Base-by-base conservation (phyloP, 225 moss, liverwort and hornwort species). In the Neckera pumila region DNA sequence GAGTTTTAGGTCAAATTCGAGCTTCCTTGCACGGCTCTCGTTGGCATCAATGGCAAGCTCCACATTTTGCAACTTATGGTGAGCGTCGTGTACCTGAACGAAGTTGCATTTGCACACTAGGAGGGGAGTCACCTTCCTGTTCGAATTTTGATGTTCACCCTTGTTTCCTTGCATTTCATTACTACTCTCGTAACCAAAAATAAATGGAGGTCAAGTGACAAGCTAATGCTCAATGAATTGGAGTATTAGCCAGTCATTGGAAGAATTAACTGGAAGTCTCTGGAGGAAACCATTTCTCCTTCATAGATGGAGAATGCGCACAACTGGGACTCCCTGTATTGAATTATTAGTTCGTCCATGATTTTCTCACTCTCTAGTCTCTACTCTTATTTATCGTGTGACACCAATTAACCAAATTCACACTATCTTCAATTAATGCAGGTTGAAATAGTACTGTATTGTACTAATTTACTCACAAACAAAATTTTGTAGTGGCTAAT, bases 1-100 rank as follows among this genome's bases (percentile, higher is more conserved):
- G 76, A 94, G 81, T 87, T 96, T 97, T 64, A 96, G 93, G 85
- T 97, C 95, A 61, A 94, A 95, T 80, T 97, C 96, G 85, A 97
- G 95, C 90, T 97, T 96, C 59, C 91, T 87, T 57, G 96, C 95
- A 54, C 95, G 96, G 56, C 89, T 95, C 66, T 97, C 96, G 58
- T 97, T 97, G 67, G 94, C 95, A 64, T 97, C 95, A 76, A 97
- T 91, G 77, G 95, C 95, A 53, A 93, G 91, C 86, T 95, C 95
- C 49, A 97, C 89, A 63, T 95, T 91, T 89, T 95, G 96, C 80
- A 95, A 80, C 77, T 95, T 94, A 51, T 96, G 91, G 85, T 96
- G 95, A 69, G 95, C 92, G 70, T 92, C 95, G 93, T 96, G 95
- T 33, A 95, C 82, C 97, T 97, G 89, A 89, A 86, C 51, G 64